phyloP scores from a whole-genome alignment of 352 stramenopile species.

The Phytophthora aleatoria region DNA sequence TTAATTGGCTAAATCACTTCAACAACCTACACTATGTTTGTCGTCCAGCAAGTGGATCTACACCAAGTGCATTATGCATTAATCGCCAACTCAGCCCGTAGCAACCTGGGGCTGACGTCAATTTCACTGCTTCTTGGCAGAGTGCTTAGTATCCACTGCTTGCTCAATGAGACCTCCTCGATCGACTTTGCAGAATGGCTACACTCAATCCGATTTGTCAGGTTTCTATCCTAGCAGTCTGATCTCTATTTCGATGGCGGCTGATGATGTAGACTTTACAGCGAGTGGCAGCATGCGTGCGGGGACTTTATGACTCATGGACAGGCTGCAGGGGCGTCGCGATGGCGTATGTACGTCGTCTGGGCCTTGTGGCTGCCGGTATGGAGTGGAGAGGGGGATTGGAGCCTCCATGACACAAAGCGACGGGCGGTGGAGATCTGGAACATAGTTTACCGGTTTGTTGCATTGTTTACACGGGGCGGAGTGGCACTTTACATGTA shows the following conservation, averaged over 20 bases:
- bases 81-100: too few species aligned
- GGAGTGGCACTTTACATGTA: slow-evolving; percentile 16
- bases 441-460: slow-evolving; percentile 10
- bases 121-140: too few species aligned
- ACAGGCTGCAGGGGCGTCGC: neutral
- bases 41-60: too few species aligned
- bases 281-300: slow-evolving; percentile 30
- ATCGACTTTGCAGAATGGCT: neutral
- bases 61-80: too few species aligned
- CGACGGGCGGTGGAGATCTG: slow-evolving; percentile 23
- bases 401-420: neutral
- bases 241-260: neutral
- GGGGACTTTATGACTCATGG: slow-evolving; percentile 3
- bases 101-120: too few species aligned
- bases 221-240: neutral
- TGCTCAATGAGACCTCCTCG: too few species aligned
- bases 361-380: slow-evolving; percentile 3
- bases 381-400: slow-evolving; percentile 21
- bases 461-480: slow-evolving; percentile 14
- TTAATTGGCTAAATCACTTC: slow-evolving; percentile 1
- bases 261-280: slow-evolving; percentile 31
- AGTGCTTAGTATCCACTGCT: too few species aligned
- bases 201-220: neutral
- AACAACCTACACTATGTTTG: neutral
- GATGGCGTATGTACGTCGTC: slow-evolving; percentile 7